Conservation (phyloP, 2,329 filamentous ascomycete genomes). For the Colletotrichum sp. region DNA sequence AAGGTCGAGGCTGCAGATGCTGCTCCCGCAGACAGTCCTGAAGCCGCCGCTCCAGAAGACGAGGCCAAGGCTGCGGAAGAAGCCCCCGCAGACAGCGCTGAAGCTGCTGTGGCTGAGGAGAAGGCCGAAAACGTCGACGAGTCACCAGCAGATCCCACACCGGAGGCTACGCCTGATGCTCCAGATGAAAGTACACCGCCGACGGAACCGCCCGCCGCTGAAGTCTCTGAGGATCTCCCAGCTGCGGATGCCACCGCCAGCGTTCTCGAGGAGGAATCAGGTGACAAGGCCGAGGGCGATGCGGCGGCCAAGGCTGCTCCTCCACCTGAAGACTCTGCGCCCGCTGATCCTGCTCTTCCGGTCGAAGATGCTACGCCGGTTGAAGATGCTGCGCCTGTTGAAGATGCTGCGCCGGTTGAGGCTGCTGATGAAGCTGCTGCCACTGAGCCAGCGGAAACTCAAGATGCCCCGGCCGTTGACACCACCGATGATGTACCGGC, state of each 20-base stretch:
- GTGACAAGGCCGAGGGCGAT: background rate
- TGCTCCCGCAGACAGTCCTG: background rate
- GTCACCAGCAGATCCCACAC: background rate
- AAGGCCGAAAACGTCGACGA: background rate
- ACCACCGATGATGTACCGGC: background rate
- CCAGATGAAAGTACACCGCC: background rate
- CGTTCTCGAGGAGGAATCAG: background rate
- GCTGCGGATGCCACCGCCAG: constrained; percentile 6
- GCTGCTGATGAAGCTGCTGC: background rate
- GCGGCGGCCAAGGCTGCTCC: background rate
- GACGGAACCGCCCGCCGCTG: background rate
- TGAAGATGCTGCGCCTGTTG: background rate
- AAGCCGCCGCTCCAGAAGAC: background rate
- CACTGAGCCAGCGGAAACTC: background rate
- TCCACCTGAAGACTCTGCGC: background rate
- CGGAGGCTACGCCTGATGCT: background rate
- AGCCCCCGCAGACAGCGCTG: background rate
- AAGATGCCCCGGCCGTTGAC: background rate
- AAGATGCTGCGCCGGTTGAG: background rate
- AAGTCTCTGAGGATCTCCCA: constrained; percentile 9
- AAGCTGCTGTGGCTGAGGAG: background rate
- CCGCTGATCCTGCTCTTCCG: background rate
- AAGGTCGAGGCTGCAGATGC: background rate
- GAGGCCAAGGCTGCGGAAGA: background rate
- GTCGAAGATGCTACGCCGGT: background rate